These are phyloP conservation scores for Rhypophila decipiens DNA, from an alignment of 495 filamentous ascomycete species.

Conservation along the genomic window DNA sequence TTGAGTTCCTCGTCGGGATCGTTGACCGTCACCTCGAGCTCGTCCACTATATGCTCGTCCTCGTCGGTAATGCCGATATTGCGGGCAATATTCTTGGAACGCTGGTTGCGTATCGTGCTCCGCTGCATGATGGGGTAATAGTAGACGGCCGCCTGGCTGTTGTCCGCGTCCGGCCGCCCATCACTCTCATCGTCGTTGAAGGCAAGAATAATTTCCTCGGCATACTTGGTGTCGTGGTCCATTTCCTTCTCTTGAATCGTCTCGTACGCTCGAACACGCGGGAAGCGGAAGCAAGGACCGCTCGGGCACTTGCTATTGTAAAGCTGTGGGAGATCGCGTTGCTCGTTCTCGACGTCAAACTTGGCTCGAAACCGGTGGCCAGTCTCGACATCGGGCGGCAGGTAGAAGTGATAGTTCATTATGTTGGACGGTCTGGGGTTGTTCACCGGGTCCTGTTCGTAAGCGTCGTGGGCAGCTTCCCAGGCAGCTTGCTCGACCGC, in stretches of 20 bases:
- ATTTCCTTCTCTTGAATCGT: constrained; percentile 61
- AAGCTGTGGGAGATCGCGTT: constrained; percentile 58
- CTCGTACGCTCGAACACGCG: constrained; percentile 77
- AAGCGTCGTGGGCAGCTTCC: constrained; percentile 48
- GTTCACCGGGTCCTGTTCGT: constrained; percentile 55
- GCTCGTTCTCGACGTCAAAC: constrained; percentile 63
- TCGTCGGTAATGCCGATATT: constrained; percentile 35
- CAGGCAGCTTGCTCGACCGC: constrained; percentile 44
- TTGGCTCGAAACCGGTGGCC: constrained; percentile 62
- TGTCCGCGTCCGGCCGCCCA: constrained; percentile 19
- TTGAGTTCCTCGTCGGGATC: constrained; percentile 36
- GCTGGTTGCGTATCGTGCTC: constrained; percentile 47
- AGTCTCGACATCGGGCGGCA: constrained; percentile 51
- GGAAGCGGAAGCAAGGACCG: constrained; percentile 60
- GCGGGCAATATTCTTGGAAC: constrained; percentile 49
- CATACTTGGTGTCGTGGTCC: constrained; percentile 57
- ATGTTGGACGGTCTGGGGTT: constrained; percentile 56
- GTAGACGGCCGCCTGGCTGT: constrained; percentile 63
- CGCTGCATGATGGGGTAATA: constrained; percentile 83
- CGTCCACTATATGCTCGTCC: constrained; percentile 35
- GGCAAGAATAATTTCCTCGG: constrained; percentile 48
- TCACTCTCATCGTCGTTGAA: constrained; percentile 39
- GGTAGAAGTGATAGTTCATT: constrained; percentile 77
- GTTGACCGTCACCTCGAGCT: constrained; percentile 37
- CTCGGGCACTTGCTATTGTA: constrained; percentile 52